Conservation (phyloP, 2,329 filamentous ascomycete species). For the Albophoma yamanashiensis region DNA sequence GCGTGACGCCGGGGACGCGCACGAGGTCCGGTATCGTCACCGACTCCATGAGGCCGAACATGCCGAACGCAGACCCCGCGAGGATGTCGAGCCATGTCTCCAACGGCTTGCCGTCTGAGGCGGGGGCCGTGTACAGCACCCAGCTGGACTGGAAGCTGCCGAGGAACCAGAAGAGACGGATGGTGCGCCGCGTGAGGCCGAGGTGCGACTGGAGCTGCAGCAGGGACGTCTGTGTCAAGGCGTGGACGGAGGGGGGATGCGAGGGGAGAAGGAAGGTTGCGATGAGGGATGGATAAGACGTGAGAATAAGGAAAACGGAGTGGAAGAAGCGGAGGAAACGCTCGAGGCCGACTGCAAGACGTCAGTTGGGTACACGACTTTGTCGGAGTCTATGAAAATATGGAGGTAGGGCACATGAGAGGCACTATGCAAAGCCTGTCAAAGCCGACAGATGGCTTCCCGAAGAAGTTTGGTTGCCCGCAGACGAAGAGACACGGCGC, state of each 20-base stretch:
- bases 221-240: constrained; percentile 21
- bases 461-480: background rate
- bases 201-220: constrained; percentile 27
- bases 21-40: constrained; percentile 47
- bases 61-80: constrained; percentile 48
- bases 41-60: constrained; percentile 59
- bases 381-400: background rate
- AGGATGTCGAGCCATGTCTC: constrained; percentile 42
- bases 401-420: background rate
- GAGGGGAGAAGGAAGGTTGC: constrained; percentile 16
- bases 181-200: constrained; percentile 45
- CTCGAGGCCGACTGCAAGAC: constrained; percentile 43
- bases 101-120: constrained; percentile 13
- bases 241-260: constrained; percentile 10
- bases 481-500: too few species aligned
- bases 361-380: background rate
- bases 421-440: background rate
- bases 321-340: constrained; percentile 49
- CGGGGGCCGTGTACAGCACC: constrained; percentile 21
- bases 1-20: constrained; percentile 29
- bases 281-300: constrained; percentile 31
- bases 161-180: constrained; percentile 60
- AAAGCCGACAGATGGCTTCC: background rate
- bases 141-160: constrained; percentile 45
- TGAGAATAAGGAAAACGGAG: constrained; percentile 35